Base-by-base conservation (phyloP, 768 basidiomycete genomes). In the Leccinum subgranulosum region DNA sequence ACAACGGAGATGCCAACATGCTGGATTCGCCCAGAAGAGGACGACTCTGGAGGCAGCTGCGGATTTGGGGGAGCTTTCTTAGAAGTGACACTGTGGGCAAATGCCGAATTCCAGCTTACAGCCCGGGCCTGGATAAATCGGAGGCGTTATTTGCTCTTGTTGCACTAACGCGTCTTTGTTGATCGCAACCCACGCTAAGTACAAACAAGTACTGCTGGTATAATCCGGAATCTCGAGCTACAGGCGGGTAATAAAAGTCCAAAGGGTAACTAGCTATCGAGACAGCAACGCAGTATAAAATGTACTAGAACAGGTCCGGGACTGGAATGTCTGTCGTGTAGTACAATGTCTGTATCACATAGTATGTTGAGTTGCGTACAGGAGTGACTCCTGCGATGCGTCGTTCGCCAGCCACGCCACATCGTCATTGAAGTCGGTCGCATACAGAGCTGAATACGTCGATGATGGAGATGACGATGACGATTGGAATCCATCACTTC, bases 1-100 rank as follows among this genome's bases (percentile, higher is more conserved):
- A 74, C 61, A 86, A 77, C 14, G 87, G 86, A 21, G 83, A 80
- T 55, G 85, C 88, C 34, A 90, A 79, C 88, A 90, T 90, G 69
- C 45, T 73, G 77, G 57, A 28, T 65, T 63, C 52, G 21, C 58
- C 57, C 55, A 21, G 45, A 33, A 52, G 53, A 53, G 34, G 55
- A 29, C 23, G 55, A 29, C 23, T 52, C 46, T 41, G 49, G 54
- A 53, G 51, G 51, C 11, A 34, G 48, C 28, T 52, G 47, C 33
- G 47, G 49, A 41, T 53, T 57, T 46, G 27, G 47, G 47, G 23
- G 41, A 43, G 52, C 43, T 29, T 50, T 54, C 63, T 56, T 29
- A 43, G 19, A 36, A 36, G 57, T 19, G 64, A 54, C 60, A 68
- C 58, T 53, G 47, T 65, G 59, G 54, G 48, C 41, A 58, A 57